These are phyloP conservation scores for Magnusiomyces ingens DNA, from an alignment of 1,139 yeast species.

Conservation along the genomic window DNA sequence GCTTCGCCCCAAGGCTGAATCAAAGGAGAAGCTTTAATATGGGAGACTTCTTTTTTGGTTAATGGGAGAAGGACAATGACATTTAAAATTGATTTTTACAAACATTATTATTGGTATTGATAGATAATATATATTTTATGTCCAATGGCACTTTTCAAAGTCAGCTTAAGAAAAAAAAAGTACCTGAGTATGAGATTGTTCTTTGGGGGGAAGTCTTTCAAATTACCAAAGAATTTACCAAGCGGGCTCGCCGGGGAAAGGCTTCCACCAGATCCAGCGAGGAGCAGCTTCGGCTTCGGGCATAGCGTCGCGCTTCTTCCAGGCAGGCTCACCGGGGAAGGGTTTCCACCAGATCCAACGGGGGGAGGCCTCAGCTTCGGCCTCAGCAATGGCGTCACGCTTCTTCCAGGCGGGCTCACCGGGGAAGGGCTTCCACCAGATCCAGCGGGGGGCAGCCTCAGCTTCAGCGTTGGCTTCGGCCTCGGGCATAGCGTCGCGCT, in stretches of 20 bases:
- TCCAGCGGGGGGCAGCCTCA: not conserved
- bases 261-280: not conserved
- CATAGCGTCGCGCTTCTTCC: not conserved
- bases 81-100: too few relatives aligned
- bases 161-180: not conserved
- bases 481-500: not conserved
- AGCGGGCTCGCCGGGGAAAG: not conserved
- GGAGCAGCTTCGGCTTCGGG: conserved; percentile 2
- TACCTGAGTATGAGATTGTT: too few relatives aligned
- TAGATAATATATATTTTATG: too few relatives aligned
- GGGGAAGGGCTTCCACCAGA: not conserved
- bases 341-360: not conserved
- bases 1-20: not conserved
- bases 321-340: not conserved
- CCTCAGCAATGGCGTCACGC: conserved; percentile 1
- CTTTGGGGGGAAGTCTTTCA: too few relatives aligned
- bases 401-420: conserved; percentile 2
- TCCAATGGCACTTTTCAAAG: not conserved
- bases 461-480: not conserved
- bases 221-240: not conserved
- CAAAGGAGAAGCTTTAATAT: not conserved
- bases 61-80: too few relatives aligned
- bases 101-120: not conserved
- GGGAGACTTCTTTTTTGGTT: not conserved
- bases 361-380: not conserved